A percentile compares a stretch with the other conserved stretches of the same genome.
phyloP scores from a whole-genome alignment of 2,329 filamentous ascomycete genomes.

The Clarireedia paspali region DNA sequence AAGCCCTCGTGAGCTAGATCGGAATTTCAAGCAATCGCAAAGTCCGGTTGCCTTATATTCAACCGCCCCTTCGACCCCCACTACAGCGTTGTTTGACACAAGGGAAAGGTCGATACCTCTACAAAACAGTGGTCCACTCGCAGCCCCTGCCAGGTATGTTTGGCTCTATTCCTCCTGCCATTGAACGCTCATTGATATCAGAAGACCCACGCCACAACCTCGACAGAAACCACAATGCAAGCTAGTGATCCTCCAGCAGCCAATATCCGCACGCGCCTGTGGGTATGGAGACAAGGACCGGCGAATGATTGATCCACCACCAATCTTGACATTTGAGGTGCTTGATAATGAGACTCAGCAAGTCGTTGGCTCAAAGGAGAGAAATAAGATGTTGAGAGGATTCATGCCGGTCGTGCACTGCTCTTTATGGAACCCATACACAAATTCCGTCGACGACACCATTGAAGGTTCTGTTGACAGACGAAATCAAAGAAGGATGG shows the following conservation, averaged over 20 bases:
- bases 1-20: conserved; percentile 5
- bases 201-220: not conserved
- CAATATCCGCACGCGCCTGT: conserved; percentile 68
- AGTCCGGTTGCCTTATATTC: not conserved
- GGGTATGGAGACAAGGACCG: conserved; percentile 78
- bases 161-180: not conserved
- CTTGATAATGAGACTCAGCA: conserved; percentile 3
- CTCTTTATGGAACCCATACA: conserved; percentile 64
- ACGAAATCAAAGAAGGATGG: conserved; percentile 64
- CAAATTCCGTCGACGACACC: conserved; percentile 58
- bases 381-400: not conserved
- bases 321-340: conserved; percentile 51
- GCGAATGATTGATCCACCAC: conserved; percentile 75
- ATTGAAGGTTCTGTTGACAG: conserved; percentile 55
- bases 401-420: conserved; percentile 51
- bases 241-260: conserved; percentile 49
- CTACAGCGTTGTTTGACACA: not conserved
- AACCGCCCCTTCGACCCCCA: not conserved
- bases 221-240: conserved; percentile 4
- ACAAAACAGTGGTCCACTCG: conserved; percentile 7
- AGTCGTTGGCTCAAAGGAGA: not conserved
- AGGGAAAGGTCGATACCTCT: conserved; percentile 1
- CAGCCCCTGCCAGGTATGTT: conserved; percentile 5
- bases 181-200: conserved; percentile 2
- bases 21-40: conserved; percentile 3